Evolutionary conservation across 768 basidiomycete species (phyloP).

Genomic region (Amanita inopinata): DNA sequence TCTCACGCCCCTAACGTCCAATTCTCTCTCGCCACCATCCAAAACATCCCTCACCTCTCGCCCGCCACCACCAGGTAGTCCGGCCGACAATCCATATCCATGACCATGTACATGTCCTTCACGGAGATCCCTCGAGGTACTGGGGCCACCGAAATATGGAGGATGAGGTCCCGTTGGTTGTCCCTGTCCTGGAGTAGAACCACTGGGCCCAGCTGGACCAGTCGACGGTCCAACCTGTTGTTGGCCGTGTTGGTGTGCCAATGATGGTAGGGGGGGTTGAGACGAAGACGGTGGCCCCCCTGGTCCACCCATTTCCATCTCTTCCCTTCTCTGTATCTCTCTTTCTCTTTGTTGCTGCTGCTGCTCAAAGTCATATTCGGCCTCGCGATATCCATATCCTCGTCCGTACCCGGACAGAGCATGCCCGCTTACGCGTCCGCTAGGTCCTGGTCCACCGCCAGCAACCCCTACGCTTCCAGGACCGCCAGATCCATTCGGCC

Average conservation of each 20-base stretch:
- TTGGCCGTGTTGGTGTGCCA: constrained; percentile 3
- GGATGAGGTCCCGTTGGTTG: neutral
- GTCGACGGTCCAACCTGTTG: neutral
- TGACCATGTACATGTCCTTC: neutral
- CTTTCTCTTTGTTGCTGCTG: neutral
- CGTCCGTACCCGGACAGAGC: constrained; percentile 1
- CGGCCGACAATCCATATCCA: neutral
- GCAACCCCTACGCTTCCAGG: neutral
- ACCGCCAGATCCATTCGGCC: constrained; percentile 1
- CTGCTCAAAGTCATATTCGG: constrained; percentile 6
- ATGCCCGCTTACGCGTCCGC: constrained; percentile 1
- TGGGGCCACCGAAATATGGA: constrained; percentile 4
- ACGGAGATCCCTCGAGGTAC: neutral
- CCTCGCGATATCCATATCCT: constrained; percentile 1
- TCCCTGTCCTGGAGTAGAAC: too few relatives aligned
- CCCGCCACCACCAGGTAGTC: neutral
- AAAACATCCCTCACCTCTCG: constrained; percentile 8
- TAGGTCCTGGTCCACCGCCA: neutral
- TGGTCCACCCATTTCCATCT: neutral
- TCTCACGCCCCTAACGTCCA: neutral
- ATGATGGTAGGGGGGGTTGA: constrained; percentile 8
- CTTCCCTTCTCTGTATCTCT: neutral
- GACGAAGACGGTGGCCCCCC: constrained; percentile 13
- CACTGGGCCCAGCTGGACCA: neutral
- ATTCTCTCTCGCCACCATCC: constrained; percentile 11